phyloP scores from a whole-genome alignment of 2,329 filamentous ascomycete species.

The Pseudonectria foliicola region DNA sequence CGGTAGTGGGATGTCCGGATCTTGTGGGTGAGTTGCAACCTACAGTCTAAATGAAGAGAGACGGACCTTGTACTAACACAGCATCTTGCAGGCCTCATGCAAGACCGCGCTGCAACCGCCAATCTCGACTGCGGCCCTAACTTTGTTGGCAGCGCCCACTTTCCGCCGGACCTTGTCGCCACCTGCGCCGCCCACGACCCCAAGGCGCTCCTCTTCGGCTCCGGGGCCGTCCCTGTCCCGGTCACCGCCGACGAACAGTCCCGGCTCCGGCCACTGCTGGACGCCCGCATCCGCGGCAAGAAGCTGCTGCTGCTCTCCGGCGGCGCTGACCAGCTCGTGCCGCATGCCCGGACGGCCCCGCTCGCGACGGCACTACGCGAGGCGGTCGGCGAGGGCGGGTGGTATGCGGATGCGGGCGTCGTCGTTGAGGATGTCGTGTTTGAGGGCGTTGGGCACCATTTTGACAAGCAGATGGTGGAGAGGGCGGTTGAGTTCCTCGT shows the following conservation, averaged over 20 bases:
- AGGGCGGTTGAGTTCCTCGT: constrained; percentile 60
- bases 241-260: constrained; percentile 32
- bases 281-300: constrained; percentile 51
- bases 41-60: too few species aligned
- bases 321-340: constrained; percentile 63
- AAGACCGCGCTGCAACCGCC: constrained; percentile 66
- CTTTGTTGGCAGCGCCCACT: constrained; percentile 73
- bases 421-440: constrained; percentile 61
- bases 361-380: constrained; percentile 57
- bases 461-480: constrained; percentile 57
- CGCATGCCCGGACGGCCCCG: constrained; percentile 52
- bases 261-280: constrained; percentile 38
- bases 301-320: constrained; percentile 59
- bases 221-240: constrained; percentile 28
- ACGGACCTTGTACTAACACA: too few species aligned
- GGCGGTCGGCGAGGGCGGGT: constrained; percentile 35
- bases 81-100: constrained; percentile 54
- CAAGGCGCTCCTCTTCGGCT: constrained; percentile 62
- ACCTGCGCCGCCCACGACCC: constrained; percentile 65
- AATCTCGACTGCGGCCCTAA: constrained; percentile 45
- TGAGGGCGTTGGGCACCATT: constrained; percentile 61
- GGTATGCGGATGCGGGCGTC: constrained; percentile 50
- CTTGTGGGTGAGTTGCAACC: constrained; percentile 52
- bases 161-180: constrained; percentile 61
- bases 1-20: constrained; percentile 85